A percentile compares a stretch with the other conserved stretches of the same genome.
phyloP scores from a whole-genome alignment of 352 stramenopile species.

The Globisporangium polare region DNA sequence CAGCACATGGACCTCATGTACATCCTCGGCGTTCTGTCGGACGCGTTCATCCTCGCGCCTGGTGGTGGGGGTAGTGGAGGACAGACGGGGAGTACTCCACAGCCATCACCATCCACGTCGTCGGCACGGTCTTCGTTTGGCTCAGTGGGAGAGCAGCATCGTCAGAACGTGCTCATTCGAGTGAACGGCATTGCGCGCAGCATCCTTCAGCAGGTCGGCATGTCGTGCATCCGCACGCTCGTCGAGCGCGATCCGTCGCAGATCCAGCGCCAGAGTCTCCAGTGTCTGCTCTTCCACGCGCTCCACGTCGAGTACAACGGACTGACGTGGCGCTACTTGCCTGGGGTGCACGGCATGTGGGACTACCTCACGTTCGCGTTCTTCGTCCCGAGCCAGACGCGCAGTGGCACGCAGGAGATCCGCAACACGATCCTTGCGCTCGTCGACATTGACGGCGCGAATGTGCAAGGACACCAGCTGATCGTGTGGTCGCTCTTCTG shows the following conservation, averaged over 20 bases:
- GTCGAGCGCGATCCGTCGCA: conserved; percentile 69
- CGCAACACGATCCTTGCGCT: conserved; percentile 57
- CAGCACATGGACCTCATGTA: conserved; percentile 49
- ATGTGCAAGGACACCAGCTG: conserved; percentile 38
- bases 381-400: conserved; percentile 22
- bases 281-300: conserved; percentile 73
- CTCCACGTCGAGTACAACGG: conserved; percentile 68
- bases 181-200: conserved; percentile 56
- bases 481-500: conserved; percentile 77
- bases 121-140: conserved; percentile 17
- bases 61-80: background rate
- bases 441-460: conserved; percentile 60
- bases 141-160: conserved; percentile 18
- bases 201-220: conserved; percentile 62
- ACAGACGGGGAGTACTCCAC: background rate
- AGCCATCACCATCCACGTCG: conserved; percentile 17
- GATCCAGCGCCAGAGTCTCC: conserved; percentile 55
- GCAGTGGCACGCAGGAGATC: conserved; percentile 38
- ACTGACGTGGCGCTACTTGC: conserved; percentile 59
- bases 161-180: conserved; percentile 36
- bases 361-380: conserved; percentile 48
- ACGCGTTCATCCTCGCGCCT: conserved; percentile 21
- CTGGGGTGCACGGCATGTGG: conserved; percentile 65
- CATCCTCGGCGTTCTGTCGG: conserved; percentile 57
- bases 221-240: conserved; percentile 76